Base-by-base conservation (phyloP, 1,284 basidiomycete genomes). In the Porphyrellus sp. region DNA sequence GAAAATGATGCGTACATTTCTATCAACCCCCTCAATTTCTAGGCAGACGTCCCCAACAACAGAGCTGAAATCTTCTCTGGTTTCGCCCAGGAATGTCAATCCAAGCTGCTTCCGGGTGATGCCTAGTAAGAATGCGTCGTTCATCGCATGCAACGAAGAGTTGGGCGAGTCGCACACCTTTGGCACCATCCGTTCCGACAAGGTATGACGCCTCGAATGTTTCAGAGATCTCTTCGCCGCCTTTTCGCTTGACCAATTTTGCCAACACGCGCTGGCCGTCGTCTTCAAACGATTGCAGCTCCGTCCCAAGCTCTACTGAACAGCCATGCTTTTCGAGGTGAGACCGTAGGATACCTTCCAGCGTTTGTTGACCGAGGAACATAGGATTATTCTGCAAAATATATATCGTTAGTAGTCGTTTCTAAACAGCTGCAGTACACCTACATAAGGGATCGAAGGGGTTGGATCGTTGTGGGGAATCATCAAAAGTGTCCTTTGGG, bases 21-120 rank as follows among this genome's bases (percentile, higher is more conserved):
- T 54, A 37, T 64, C 63, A 8, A 30, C 11, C 11, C 30, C 30
- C 3, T 30, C 11, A 13, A 30, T 30, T 30, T 30, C 30, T 13
- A 30, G 15, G 30, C 62, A 62, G 18, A 79, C 67, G 56, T 80
- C 78, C 1, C 76, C 79, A 4, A 73, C 60, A 4, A 77, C 57
- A 12, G 71, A 59, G 13, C 60, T 59, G 15, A 73, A 60, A 11
- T 71, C 61, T 8, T 65, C 61, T 30, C 60, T 63, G 0, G 72
- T 74, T 53, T 81, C 74, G 0, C 80, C 80, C 1, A 75, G 34
- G 18, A 35, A 35, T 4, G 34, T 20, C 18, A 35, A 20, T 20
- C 34, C 34, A 20, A 35, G 34, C 27, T 68, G 63, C 52, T 79
- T 78, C 43, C 77, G 68, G 16, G 75, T 70, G n/a, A 51, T 35